These are phyloP conservation scores for Didymella exigua DNA, from an alignment of 2,329 filamentous ascomycete species.

Conservation along the genomic window DNA sequence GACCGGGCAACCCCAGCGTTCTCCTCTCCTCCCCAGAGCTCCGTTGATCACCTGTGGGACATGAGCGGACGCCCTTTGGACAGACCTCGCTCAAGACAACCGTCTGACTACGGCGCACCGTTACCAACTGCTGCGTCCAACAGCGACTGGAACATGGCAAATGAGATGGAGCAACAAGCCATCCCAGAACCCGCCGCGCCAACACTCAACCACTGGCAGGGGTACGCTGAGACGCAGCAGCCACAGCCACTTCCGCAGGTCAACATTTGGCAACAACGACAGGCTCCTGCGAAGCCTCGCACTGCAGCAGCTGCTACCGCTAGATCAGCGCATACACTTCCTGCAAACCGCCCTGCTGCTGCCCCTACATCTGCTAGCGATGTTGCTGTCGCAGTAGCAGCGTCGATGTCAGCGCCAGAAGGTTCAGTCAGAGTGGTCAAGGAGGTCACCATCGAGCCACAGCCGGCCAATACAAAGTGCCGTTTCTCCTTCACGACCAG, in stretches of 20 bases:
- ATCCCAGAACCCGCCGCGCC: not conserved
- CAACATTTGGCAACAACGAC: not conserved
- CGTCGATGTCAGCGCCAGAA: not conserved
- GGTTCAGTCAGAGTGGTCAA: not conserved
- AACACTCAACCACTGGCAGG: too few relatives aligned
- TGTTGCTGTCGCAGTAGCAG: not conserved
- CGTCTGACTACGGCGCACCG: not conserved
- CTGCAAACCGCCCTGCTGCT: not conserved
- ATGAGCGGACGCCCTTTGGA: not conserved
- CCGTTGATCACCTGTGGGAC: not conserved
- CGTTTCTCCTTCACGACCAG: not conserved
- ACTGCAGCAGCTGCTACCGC: not conserved
- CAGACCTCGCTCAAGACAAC: not conserved
- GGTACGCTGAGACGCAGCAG: not conserved
- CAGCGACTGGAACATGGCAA: conserved; percentile 3
- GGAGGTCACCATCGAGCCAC: not conserved
- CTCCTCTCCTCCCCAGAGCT: not conserved
- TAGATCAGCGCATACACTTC: not conserved
- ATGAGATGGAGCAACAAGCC: not conserved
- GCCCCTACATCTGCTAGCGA: not conserved
- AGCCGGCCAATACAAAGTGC: not conserved
- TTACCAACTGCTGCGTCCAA: not conserved
- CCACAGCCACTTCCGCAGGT: not conserved
- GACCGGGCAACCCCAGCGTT: too few relatives aligned
- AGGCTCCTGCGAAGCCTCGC: not conserved